phyloP scores from a whole-genome alignment of 805 yeast genomes.

The Isabelozyma pseudorhagii region DNA sequence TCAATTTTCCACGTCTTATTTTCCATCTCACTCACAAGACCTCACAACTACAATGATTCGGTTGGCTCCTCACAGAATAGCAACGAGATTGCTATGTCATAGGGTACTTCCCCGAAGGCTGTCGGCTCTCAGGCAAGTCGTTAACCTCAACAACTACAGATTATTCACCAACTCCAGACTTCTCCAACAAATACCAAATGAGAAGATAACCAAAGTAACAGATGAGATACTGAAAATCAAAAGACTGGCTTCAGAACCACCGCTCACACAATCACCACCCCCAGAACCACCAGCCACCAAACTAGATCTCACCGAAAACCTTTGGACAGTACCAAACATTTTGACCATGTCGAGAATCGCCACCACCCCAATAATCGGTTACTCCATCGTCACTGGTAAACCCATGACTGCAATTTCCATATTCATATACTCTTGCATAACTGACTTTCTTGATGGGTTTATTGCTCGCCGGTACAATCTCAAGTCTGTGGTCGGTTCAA shows the following conservation, averaged over 20 bases:
- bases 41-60: neutral
- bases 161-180: no score
- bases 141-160: no score
- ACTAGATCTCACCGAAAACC: conserved; percentile 37
- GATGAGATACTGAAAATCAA: no score
- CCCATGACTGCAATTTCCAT: conserved; percentile 63
- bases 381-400: conserved; percentile 63
- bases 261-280: neutral
- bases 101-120: neutral
- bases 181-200: no score
- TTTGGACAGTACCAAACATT: conserved; percentile 83
- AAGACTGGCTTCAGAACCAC: no score
- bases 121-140: no score
- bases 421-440: conserved; percentile 81
- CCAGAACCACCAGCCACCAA: neutral
- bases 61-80: neutral
- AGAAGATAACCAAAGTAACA: no score
- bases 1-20: no score
- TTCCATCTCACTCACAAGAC: no score
- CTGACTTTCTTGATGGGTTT: conserved; percentile 90
- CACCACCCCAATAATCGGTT: conserved; percentile 83
- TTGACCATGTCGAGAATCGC: conserved; percentile 78
- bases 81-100: neutral
- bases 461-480: conserved; percentile 79
- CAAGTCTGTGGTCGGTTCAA: conserved; percentile 81